These are phyloP conservation scores for Neurospora sp. DNA, from an alignment of 495 filamentous ascomycete species.

Conservation along the genomic window DNA sequence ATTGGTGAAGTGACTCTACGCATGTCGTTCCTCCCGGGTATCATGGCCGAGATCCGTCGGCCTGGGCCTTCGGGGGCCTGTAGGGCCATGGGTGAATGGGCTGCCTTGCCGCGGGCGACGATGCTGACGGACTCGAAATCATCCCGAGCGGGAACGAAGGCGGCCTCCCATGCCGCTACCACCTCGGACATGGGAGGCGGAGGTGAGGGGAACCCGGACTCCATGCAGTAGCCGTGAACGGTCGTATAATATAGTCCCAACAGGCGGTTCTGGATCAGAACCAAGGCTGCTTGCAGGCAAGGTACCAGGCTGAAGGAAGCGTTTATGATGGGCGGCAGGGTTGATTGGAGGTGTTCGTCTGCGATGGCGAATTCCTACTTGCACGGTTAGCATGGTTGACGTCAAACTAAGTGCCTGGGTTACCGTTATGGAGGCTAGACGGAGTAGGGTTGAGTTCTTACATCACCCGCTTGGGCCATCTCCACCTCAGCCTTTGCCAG, in stretches of 20 bases:
- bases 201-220: constrained; percentile 60
- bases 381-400: constrained; percentile 6
- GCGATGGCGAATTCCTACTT: constrained; percentile 65
- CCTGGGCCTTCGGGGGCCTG: constrained; percentile 16
- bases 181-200: constrained; percentile 65
- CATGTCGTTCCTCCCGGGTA: constrained; percentile 12
- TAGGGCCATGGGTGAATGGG: constrained; percentile 50
- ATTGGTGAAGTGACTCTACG: neutral
- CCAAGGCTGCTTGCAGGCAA: constrained; percentile 60
- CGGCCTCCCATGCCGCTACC: constrained; percentile 56
- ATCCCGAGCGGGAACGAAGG: constrained; percentile 53
- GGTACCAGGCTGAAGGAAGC: constrained; percentile 73
- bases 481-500: constrained; percentile 75
- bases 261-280: constrained; percentile 74
- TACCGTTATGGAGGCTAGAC: neutral
- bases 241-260: constrained; percentile 79
- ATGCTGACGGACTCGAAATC: constrained; percentile 64
- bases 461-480: constrained; percentile 54
- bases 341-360: constrained; percentile 69
- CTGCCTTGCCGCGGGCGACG: constrained; percentile 64
- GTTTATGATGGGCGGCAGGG: constrained; percentile 63
- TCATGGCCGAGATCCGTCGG: constrained; percentile 25
- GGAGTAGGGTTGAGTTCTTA: constrained; percentile 21
- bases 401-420: neutral
- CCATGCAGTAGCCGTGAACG: constrained; percentile 66